Evolutionary conservation across 176 grass and related monocot genomes (phyloP).

Genomic region (Dactylis glomerata): DNA sequence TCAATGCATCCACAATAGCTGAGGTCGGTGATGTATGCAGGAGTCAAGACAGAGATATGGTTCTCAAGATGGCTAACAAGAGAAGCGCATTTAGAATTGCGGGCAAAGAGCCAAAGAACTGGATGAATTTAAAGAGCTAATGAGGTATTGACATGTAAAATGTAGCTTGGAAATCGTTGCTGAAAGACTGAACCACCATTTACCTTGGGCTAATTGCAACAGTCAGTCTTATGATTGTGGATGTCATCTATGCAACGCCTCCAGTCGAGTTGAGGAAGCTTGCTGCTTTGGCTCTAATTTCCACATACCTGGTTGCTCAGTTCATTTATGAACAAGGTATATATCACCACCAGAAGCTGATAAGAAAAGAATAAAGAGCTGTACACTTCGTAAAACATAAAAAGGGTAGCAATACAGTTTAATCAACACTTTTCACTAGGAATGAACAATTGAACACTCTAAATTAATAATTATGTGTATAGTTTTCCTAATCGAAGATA

Average conservation of each 20-base stretch:
- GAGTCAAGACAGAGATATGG: not conserved
- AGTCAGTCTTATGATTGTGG: constrained; percentile 52
- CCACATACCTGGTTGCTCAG: constrained; percentile 51
- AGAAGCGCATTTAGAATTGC: not conserved
- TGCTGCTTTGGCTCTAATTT: constrained; percentile 56
- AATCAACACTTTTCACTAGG: not conserved
- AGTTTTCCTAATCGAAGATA: not conserved
- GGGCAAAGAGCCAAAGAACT: not conserved
- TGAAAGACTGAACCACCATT: constrained; percentile 64
- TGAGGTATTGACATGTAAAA: not conserved
- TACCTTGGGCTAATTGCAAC: constrained; percentile 73
- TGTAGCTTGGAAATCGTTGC: not conserved
- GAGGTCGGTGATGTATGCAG: not conserved
- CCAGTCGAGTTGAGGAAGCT: constrained; percentile 67
- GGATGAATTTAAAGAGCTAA: not conserved
- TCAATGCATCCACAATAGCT: not conserved
- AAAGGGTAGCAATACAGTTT: constrained; percentile 21
- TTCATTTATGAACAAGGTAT: constrained; percentile 54
- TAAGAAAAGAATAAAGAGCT: constrained; percentile 42
- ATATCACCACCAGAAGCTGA: constrained; percentile 35
- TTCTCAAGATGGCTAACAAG: not conserved
- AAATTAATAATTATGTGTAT: constrained; percentile 39
- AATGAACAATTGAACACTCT: constrained; percentile 33
- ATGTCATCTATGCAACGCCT: constrained; percentile 32
- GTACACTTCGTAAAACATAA: constrained; percentile 12